Conservation (phyloP, 768 basidiomycete genomes). For the Candolleomyces aberdarensis region DNA sequence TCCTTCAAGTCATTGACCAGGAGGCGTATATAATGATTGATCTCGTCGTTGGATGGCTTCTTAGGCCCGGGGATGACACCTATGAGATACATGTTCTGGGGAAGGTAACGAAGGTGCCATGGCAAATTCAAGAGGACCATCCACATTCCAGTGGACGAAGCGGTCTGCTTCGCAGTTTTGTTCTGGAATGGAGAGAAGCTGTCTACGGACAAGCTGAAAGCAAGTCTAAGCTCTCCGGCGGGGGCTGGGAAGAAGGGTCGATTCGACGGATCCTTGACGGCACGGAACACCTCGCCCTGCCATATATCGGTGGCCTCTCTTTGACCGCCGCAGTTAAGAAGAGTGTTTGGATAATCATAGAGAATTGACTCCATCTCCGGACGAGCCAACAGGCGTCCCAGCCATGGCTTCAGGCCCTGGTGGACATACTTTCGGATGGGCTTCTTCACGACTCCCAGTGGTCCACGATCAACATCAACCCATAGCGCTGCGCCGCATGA, state of each 20-base stretch:
- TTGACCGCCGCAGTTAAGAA: too few species aligned
- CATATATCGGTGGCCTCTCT: conserved; percentile 5
- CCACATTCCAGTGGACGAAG: conserved; percentile 21
- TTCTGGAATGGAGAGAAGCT: conserved; percentile 30
- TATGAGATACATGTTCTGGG: conserved; percentile 32
- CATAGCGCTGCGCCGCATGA: not conserved
- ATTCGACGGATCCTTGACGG: not conserved
- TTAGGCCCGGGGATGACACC: conserved; percentile 39
- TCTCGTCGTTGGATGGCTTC: conserved; percentile 24
- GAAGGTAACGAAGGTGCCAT: conserved; percentile 17
- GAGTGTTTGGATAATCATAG: too few species aligned
- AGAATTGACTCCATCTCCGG: not conserved
- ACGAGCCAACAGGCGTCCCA: not conserved
- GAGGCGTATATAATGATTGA: conserved; percentile 32
- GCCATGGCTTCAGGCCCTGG: not conserved
- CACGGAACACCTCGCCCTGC: conserved; percentile 6
- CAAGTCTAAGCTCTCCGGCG: not conserved
- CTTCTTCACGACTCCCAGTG: not conserved
- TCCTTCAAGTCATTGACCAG: conserved; percentile 31
- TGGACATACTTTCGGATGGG: not conserved
- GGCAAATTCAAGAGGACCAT: conserved; percentile 32
- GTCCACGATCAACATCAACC: not conserved
- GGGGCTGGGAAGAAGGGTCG: conserved; percentile 5
- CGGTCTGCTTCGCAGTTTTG: conserved; percentile 20
- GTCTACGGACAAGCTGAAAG: conserved; percentile 27